Percentiles rank a stretch among this genome's conserved stretches.
Evolutionary conservation across 306 rosid species (phyloP).

Genomic region (Medicago lupulina): DNA sequence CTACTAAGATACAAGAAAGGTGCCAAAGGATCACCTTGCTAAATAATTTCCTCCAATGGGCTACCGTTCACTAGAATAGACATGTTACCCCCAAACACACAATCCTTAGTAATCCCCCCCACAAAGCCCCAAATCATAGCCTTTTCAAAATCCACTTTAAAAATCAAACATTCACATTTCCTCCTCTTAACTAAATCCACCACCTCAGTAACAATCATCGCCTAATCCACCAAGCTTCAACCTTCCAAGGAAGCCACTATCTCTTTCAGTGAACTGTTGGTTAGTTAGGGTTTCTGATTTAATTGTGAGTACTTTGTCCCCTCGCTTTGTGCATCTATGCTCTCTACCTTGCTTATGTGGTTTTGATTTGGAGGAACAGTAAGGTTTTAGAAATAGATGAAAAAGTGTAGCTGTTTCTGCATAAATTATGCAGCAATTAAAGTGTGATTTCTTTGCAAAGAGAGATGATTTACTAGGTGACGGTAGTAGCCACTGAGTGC

Average conservation of each 20-base stretch:
- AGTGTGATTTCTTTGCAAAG: not conserved
- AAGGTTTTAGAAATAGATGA: not conserved
- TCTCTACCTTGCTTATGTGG: not conserved
- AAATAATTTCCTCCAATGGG: no score
- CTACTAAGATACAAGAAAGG: no score
- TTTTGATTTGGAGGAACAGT: not conserved
- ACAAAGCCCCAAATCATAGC: no score
- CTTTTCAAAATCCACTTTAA: no score
- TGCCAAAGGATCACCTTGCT: no score
- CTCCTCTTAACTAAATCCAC: not conserved
- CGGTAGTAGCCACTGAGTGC: not conserved
- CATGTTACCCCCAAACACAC: no score
- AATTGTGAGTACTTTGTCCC: not conserved
- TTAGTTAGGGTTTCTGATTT: not conserved
- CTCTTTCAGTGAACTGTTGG: not conserved
- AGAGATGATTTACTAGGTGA: not conserved
- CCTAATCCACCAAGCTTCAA: no score
- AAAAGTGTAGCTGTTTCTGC: not conserved
- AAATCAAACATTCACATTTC: not conserved
- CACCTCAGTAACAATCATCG: no score
- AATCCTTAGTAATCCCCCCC: no score
- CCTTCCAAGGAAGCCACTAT: not conserved
- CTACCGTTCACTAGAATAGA: no score
- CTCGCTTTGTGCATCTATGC: not conserved
- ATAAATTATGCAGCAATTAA: not conserved